Evolutionary conservation across 768 basidiomycete genomes (phyloP), one percentile per base, ranked within the genome.

Genomic region (Mycena crocata): DNA sequence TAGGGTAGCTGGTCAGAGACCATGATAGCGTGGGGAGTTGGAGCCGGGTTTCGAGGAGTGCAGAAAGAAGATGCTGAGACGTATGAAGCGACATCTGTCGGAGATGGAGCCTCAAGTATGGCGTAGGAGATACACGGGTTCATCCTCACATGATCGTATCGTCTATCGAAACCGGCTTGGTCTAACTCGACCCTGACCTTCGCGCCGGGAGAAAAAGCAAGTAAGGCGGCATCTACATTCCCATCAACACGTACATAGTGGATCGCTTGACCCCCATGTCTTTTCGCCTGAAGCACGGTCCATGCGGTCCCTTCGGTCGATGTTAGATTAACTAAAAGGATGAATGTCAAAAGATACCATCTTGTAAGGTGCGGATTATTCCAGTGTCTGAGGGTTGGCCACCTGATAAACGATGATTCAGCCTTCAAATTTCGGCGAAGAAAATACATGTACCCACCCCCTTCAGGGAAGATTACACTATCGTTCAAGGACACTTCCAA

Each of bases 31-130:
- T 95, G 9, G 88, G 87, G 30, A 94, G 81, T 34, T 86, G 77
- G 40, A 93, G 81, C 5, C 79, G 80, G 26, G 83, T 82, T 72
- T 94, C 92, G 6, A 95, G 82, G n/a, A 94, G 82, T 0, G 93
- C 92, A 17, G 93, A 94, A 26, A 95, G 85, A 46, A 94, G 83
- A 67, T 94, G 94, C 72, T 95, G 94, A 0, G 91, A 90, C 1
- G 93, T 94, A 76, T 95, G 93, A 86, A 93, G 88, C 19, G 89
- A 86, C 90, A 93, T 93, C n/a, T 91, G n/a, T n/a, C n/a, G n/a
- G n/a, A n/a, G n/a, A n/a, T n/a, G n/a, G n/a, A n/a, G n/a, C n/a
- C n/a, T n/a, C n/a, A n/a, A n/a, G n/a, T n/a, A n/a, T n/a, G n/a
- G n/a, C n/a, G n/a, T n/a, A n/a, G n/a, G n/a, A n/a, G n/a, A n/a